Percentiles rank a stretch among this genome's conserved stretches.
Evolutionary conservation across 2,329 filamentous ascomycete species (phyloP).

Genomic region (Aplosporella prunicola): DNA sequence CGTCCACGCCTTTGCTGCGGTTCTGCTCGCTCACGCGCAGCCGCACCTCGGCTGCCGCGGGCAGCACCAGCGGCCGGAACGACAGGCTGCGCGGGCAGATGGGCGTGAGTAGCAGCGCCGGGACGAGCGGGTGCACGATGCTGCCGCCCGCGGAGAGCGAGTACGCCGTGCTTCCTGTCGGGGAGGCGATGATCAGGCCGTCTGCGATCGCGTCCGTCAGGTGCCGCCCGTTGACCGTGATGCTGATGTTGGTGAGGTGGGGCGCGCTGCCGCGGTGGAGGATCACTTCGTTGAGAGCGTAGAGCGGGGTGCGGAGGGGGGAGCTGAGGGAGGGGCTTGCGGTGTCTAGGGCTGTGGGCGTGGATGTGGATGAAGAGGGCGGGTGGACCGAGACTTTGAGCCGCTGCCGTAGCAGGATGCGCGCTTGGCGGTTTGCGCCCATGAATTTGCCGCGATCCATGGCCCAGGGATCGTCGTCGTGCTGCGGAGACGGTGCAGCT

Average conservation of each 20-base stretch:
- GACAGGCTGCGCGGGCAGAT: constrained; percentile 89
- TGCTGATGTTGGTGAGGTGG: constrained; percentile 83
- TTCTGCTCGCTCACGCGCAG: constrained; percentile 63
- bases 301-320: constrained; percentile 40
- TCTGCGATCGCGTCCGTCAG: constrained; percentile 91
- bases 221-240: constrained; percentile 80
- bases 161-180: constrained; percentile 92
- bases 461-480: constrained; percentile 56
- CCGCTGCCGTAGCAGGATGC: constrained; percentile 77
- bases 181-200: constrained; percentile 87
- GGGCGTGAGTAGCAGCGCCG: constrained; percentile 79
- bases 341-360: constrained; percentile 12
- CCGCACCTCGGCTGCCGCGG: constrained; percentile 74
- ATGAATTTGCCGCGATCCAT: constrained; percentile 70
- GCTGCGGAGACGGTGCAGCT: too few species aligned
- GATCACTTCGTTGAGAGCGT: constrained; percentile 90
- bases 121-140: constrained; percentile 89
- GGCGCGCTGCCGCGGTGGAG: constrained; percentile 85
- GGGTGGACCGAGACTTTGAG: constrained; percentile 76
- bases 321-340: constrained; percentile 39
- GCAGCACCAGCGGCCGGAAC: constrained; percentile 84
- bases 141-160: constrained; percentile 85
- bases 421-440: constrained; percentile 62
- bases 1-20: constrained; percentile 39
- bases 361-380: constrained; percentile 43